These are phyloP conservation scores for Multifurca ochricompacta DNA, from an alignment of 768 basidiomycete genomes.

Conservation along the genomic window DNA sequence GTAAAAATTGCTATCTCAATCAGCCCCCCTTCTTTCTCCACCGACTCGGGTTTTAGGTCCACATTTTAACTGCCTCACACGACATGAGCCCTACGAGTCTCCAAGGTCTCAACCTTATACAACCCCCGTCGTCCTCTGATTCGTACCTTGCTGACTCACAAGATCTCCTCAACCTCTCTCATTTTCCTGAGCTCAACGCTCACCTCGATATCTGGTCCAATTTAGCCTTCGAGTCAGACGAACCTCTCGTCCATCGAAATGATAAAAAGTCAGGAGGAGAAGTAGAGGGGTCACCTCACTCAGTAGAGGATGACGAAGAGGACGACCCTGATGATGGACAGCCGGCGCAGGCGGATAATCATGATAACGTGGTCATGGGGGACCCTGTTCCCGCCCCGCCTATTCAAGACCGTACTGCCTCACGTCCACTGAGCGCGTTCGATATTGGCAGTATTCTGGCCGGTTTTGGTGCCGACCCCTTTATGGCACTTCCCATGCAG, in stretches of 20 bases:
- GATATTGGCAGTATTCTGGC: constrained; percentile 36
- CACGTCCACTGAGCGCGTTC: constrained; percentile 32
- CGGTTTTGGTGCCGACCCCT: constrained; percentile 38
- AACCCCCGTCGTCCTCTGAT: constrained; percentile 39
- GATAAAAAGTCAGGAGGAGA: constrained; percentile 27
- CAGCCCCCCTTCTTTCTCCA: neutral
- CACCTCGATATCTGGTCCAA: constrained; percentile 83
- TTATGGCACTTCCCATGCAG: constrained; percentile 28
- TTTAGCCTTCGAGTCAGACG: constrained; percentile 71
- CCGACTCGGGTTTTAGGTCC: neutral
- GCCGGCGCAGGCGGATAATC: constrained; percentile 42
- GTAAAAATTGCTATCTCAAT: neutral
- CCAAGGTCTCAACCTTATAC: constrained; percentile 76
- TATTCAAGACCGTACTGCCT: constrained; percentile 20
- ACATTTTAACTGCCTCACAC: neutral
- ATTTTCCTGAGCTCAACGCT: constrained; percentile 67
- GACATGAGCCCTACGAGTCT: constrained; percentile 58
- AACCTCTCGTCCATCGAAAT: constrained; percentile 38
- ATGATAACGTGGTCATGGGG: constrained; percentile 51
- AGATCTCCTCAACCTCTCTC: constrained; percentile 54
- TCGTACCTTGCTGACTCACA: constrained; percentile 32
- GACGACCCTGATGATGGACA: constrained; percentile 19
- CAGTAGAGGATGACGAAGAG: constrained; percentile 32
- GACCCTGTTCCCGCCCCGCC: constrained; percentile 32
- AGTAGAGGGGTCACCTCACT: constrained; percentile 5